Evolutionary conservation across 75 land plant species (phyloP), one percentile per base, ranked within the genome.

Genomic region (Isoetes taiwanensis): DNA sequence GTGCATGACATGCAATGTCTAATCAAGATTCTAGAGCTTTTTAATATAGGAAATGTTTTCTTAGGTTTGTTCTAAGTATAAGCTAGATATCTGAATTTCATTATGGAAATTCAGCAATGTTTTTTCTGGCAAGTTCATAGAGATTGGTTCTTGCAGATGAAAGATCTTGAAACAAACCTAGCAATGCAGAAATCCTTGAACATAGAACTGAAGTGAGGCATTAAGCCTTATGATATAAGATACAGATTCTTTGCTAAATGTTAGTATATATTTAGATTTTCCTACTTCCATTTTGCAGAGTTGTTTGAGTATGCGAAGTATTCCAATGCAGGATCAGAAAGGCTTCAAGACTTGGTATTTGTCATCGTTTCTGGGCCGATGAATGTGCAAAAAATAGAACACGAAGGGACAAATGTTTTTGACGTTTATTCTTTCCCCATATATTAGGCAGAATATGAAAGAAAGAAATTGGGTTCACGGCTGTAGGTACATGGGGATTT

Each of bases 111-210:
- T n/a, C n/a, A n/a, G n/a, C n/a, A n/a, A n/a, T n/a, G n/a, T n/a
- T n/a, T n/a, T n/a, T n/a, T n/a, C n/a, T n/a, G n/a, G n/a, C n/a
- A n/a, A n/a, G n/a, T n/a, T n/a, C n/a, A n/a, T n/a, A n/a, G n/a
- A n/a, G n/a, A n/a, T n/a, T n/a, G n/a, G n/a, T n/a, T n/a, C n/a
- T 53, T 58, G 50, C 76, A 86, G 93, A 75, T 82, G 12, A 83
- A 87, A 59, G 86, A 87, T 23, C 55, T 87, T 41, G 70, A 65
- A 3, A 76, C 79, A 63, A 80, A 80, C 41, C 71, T 87, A 39
- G 79, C 93, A 41, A 53, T 83, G 63, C 93, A 83, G 43, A 87
- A 76, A 61, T 75, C 87, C 31, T 77, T 80, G 41, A 80, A 83
- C 73, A 61, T 70, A 37, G 93, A 87, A 52, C 79, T 83, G 6